phyloP scores from a whole-genome alignment of 345 rosid species.

The Punica granatum region DNA sequence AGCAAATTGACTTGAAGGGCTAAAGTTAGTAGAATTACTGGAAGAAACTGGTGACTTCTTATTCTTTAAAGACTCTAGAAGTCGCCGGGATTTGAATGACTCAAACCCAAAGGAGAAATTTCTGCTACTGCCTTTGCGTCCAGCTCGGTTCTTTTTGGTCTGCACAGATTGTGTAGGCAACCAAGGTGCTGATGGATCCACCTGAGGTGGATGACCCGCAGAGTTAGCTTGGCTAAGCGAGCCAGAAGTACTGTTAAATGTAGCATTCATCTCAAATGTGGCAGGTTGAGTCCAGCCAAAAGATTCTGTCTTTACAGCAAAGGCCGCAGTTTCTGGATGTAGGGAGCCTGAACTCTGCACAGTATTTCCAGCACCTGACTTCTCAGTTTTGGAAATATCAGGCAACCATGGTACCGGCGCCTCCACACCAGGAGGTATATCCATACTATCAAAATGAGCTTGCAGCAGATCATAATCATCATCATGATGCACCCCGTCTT shows the following conservation, averaged over 20 bases:
- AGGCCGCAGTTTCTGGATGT: background rate
- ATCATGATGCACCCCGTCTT: constrained; percentile 24
- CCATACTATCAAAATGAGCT: constrained; percentile 56
- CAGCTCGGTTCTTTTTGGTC: constrained; percentile 15
- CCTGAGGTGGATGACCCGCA: constrained; percentile 17
- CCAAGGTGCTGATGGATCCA: constrained; percentile 18
- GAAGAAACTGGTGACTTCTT: constrained; percentile 16
- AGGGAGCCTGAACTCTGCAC: constrained; percentile 9
- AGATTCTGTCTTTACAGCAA: constrained; percentile 1
- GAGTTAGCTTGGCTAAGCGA: constrained; percentile 8
- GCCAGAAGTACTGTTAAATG: constrained; percentile 17
- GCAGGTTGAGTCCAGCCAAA: constrained; percentile 12
- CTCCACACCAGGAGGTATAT: constrained; percentile 79
- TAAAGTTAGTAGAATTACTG: constrained; percentile 17
- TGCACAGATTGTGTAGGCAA: constrained; percentile 11
- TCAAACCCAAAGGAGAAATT: constrained; percentile 14
- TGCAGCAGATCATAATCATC: constrained; percentile 49
- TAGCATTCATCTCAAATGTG: constrained; percentile 14
- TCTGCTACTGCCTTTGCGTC: constrained; percentile 11
- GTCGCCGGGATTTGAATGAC: constrained; percentile 5
- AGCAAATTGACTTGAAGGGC: background rate
- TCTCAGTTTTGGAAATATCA: constrained; percentile 19
- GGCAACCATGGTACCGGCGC: constrained; percentile 57
- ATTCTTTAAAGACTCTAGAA: constrained; percentile 8
- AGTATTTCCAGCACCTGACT: constrained; percentile 17